These are phyloP conservation scores for Fusarium torreyae DNA, from an alignment of 2,329 filamentous ascomycete genomes.

Conservation along the genomic window DNA sequence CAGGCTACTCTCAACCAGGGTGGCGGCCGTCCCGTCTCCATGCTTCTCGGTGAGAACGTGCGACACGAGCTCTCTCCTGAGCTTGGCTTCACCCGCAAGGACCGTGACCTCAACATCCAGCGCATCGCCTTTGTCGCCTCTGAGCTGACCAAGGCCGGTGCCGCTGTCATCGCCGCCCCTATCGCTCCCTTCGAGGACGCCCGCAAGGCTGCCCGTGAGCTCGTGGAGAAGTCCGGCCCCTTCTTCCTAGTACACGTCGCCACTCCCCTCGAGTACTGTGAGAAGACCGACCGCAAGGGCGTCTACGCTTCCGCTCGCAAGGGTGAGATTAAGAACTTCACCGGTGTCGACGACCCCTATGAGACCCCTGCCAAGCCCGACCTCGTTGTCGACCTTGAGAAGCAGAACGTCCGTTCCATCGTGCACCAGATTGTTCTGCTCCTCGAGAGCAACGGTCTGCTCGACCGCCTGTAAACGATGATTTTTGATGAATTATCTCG, in stretches of 20 bases:
- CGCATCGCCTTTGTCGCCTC: slow-evolving; percentile 97
- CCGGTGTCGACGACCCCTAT: slow-evolving; percentile 97
- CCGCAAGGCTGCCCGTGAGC: slow-evolving; percentile 82
- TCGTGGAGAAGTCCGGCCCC: slow-evolving; percentile 88
- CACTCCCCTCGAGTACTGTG: slow-evolving; percentile 90
- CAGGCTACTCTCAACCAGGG: slow-evolving; percentile 99
- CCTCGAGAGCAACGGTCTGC: slow-evolving; percentile 88
- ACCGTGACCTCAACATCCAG: slow-evolving; percentile 94
- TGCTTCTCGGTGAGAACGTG: slow-evolving; percentile 96
- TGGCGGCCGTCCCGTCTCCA: slow-evolving; percentile 92
- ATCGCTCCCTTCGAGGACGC: slow-evolving; percentile 93
- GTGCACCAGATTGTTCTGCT: slow-evolving; percentile 97
- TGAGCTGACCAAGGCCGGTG: slow-evolving; percentile 92
- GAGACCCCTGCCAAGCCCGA: slow-evolving; percentile 87
- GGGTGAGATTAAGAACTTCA: slow-evolving; percentile 98
- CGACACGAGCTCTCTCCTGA: slow-evolving; percentile 93
- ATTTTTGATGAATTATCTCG: slow-evolving; percentile 21
- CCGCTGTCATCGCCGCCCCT: slow-evolving; percentile 95
- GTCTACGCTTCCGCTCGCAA: slow-evolving; percentile 87
- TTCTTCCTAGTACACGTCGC: slow-evolving; percentile 98
- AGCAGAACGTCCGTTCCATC: slow-evolving; percentile 89
- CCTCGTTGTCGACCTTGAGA: slow-evolving; percentile 86
- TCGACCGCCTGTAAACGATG: slow-evolving; percentile 75
- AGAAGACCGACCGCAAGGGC: slow-evolving; percentile 94
- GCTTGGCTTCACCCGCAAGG: slow-evolving; percentile 93